Percentiles rank a stretch among this genome's conserved stretches.
phyloP scores from a whole-genome alignment of 75 land plant genomes.

The Sequoia sempervirens region DNA sequence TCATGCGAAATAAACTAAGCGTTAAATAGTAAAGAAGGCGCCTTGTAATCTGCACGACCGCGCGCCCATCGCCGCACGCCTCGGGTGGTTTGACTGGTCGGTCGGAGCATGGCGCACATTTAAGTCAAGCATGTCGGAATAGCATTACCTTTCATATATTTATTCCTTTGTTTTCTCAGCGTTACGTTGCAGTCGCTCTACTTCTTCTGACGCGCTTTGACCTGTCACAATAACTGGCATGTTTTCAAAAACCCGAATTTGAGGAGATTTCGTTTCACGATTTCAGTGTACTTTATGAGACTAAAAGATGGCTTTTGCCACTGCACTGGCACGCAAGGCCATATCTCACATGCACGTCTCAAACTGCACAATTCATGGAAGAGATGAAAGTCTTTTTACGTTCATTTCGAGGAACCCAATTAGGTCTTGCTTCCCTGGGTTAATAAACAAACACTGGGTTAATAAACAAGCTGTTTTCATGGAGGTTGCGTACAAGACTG shows the following conservation, averaged over 20 bases:
- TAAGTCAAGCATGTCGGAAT: conserved; percentile 5
- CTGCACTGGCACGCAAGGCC: not conserved
- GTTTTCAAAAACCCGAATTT: not conserved
- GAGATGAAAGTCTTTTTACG: not conserved
- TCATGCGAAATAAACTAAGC: not conserved
- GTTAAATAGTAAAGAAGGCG: not conserved
- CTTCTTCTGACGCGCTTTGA: no score
- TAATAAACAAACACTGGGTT: no score
- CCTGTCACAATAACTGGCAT: not conserved
- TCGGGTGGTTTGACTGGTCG: conserved; percentile 10
- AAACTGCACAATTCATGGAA: not conserved
- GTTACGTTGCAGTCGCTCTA: not conserved
- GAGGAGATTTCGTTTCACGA: not conserved
- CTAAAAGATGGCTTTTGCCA: not conserved
- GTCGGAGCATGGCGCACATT: not conserved
- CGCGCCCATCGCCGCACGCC: conserved; percentile 10
- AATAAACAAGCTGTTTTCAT: not conserved
- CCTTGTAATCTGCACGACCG: not conserved
- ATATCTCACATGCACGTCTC: conserved; percentile 1
- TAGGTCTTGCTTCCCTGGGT: not conserved
- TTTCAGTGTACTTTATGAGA: not conserved
- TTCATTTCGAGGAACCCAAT: not conserved
- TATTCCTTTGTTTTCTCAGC: not conserved
- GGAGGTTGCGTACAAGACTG: not conserved
- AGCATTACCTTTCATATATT: not conserved